A percentile compares a stretch with the other conserved stretches of the same genome.
These are phyloP conservation scores for Termitomyces sp. DNA, from an alignment of 768 basidiomycete species.

Conservation along the genomic window DNA sequence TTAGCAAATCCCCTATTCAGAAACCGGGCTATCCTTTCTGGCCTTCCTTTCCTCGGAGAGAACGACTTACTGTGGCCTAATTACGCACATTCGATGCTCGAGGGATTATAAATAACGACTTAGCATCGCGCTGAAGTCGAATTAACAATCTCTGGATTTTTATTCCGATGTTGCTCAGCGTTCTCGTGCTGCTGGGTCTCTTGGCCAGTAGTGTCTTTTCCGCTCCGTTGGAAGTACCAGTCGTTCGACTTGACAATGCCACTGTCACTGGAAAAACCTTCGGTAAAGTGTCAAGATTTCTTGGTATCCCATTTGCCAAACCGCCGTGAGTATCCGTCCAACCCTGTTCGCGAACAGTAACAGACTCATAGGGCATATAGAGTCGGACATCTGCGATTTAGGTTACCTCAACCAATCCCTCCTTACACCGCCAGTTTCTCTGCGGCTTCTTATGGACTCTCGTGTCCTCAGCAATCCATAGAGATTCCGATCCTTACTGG, in stretches of 20 bases:
- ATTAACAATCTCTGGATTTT: background rate
- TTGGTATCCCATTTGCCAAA: conserved; percentile 51
- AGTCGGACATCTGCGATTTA: conserved; percentile 33
- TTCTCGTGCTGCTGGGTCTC: background rate
- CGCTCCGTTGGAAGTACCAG: conserved; percentile 23
- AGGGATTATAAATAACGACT: background rate
- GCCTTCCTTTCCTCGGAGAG: background rate
- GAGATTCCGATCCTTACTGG: conserved; percentile 28
- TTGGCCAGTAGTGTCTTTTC: conserved; percentile 2
- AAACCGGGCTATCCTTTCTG: background rate
- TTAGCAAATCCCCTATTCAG: background rate
- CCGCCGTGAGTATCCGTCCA: conserved; percentile 39
- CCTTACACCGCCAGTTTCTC: conserved; percentile 28
- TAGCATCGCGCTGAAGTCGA: background rate
- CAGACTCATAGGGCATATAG: conserved; percentile 14
- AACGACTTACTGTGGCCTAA: background rate
- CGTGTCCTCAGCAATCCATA: conserved; percentile 42
- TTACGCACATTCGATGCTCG: background rate
- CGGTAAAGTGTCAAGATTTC: conserved; percentile 30
- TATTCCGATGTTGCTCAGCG: background rate
- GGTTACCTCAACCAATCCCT: conserved; percentile 31
- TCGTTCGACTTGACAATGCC: conserved; percentile 36
- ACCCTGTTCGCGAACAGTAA: background rate
- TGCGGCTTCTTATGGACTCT: conserved; percentile 35
- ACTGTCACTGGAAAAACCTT: conserved; percentile 36